Conservation (phyloP, 2,329 filamentous ascomycete genomes). For the Grosmannia clavigera region DNA sequence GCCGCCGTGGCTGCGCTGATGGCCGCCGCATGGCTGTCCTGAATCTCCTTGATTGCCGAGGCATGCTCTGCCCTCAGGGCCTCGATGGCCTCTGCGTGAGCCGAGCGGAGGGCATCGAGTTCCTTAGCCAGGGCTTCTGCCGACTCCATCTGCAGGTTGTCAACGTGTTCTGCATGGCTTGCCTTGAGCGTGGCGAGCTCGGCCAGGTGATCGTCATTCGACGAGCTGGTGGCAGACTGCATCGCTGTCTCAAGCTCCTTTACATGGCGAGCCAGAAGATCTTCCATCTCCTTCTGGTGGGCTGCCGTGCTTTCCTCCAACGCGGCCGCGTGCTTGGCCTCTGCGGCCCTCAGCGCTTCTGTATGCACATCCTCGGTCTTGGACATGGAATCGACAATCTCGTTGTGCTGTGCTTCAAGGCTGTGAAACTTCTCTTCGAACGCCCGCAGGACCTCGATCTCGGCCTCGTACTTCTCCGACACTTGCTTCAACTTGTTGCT, state of each 20-base stretch:
- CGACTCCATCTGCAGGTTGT: slow-evolving; percentile 16
- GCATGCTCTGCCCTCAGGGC: slow-evolving; percentile 28
- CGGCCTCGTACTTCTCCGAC: slow-evolving; percentile 49
- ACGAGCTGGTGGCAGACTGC: slow-evolving; percentile 35
- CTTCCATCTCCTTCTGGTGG: slow-evolving; percentile 41
- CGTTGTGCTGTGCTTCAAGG: slow-evolving; percentile 43
- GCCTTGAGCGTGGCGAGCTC: slow-evolving; percentile 42
- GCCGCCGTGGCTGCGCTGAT: slow-evolving; percentile 16
- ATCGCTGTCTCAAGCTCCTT: slow-evolving; percentile 47
- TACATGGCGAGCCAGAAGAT: slow-evolving; percentile 42
- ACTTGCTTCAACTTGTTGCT: slow-evolving; percentile 45
- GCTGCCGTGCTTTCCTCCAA: slow-evolving; percentile 39
- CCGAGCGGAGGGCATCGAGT: slow-evolving; percentile 26
- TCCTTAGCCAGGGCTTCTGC: slow-evolving; percentile 22
- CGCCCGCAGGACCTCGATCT: slow-evolving; percentile 50
- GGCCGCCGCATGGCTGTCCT: slow-evolving; percentile 20
- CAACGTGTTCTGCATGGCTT: slow-evolving; percentile 35
- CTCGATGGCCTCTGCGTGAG: slow-evolving; percentile 31
- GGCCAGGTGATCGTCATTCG: slow-evolving; percentile 32
- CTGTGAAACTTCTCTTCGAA: slow-evolving; percentile 53
- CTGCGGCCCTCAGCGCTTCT: slow-evolving; percentile 29
- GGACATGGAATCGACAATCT: slow-evolving; percentile 20
- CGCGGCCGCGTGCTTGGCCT: slow-evolving; percentile 31
- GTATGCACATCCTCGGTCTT: slow-evolving; percentile 25
- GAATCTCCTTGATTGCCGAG: slow-evolving; percentile 24